phyloP scores from a whole-genome alignment of 73 alveolate genomes.

The Tetrahymena elliotti region DNA sequence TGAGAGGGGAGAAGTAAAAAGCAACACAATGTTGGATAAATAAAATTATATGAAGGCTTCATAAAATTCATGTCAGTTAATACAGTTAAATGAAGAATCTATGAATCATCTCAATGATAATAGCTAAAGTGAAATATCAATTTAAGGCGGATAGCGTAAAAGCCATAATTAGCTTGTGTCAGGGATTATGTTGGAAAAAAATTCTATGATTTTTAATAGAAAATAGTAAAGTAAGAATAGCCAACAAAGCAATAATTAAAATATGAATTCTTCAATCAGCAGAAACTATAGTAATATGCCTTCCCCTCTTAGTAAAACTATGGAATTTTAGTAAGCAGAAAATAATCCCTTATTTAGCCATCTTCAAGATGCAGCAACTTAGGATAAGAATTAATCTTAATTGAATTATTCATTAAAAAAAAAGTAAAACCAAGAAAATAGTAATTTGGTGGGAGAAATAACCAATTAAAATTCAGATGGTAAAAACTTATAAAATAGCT shows the following conservation, averaged over 20 bases:
- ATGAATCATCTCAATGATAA: not conserved
- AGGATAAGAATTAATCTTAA: not conserved
- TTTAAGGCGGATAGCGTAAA: not conserved
- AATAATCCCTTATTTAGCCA: not conserved
- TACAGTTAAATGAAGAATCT: not conserved
- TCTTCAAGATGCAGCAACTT: not conserved
- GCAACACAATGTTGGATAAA: not conserved
- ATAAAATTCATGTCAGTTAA: not conserved
- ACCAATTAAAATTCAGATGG: not conserved
- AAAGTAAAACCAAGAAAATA: not conserved
- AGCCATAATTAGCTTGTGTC: not conserved
- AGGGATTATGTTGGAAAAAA: not conserved
- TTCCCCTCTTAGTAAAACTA: not conserved
- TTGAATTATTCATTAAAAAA: not conserved
- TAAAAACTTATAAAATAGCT: not conserved
- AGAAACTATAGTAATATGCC: not conserved
- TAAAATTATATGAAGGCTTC: not conserved
- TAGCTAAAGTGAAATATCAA: not conserved
- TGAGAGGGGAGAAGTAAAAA: not conserved
- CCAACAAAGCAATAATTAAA: not conserved
- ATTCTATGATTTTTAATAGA: not conserved
- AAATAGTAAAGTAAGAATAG: not conserved
- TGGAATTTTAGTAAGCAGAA: not conserved
- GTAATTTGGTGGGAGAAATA: not conserved
- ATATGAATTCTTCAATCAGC: not conserved